Percentiles rank a stretch among this genome's conserved stretches.
phyloP scores from a whole-genome alignment of 164 flowering plant genomes.

The Platanus orientalis region DNA sequence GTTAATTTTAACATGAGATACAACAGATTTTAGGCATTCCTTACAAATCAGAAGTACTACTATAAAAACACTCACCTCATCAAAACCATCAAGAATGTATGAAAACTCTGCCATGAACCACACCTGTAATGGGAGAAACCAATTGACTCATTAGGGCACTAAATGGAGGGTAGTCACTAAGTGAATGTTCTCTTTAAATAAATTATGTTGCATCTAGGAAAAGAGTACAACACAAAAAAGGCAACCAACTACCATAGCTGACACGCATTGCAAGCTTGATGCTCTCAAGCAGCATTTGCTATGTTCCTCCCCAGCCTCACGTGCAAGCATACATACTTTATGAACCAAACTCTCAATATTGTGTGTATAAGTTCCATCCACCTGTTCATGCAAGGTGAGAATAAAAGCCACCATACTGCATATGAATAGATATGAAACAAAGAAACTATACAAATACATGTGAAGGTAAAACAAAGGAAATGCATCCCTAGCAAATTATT shows the following conservation, averaged over 20 bases:
- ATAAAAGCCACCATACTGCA: neutral
- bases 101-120: constrained; percentile 90
- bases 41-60: too few relatives aligned
- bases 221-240: neutral
- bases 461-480: neutral
- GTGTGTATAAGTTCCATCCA: constrained; percentile 68
- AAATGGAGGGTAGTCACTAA: neutral
- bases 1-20: too few relatives aligned
- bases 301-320: constrained; percentile 46
- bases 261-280: constrained; percentile 84
- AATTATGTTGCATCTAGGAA: neutral
- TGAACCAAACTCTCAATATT: constrained; percentile 68
- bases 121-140: constrained; percentile 41
- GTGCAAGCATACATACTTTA: constrained; percentile 63
- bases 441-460: neutral
- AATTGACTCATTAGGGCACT: neutral
- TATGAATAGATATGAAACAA: neutral
- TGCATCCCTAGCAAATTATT: neutral
- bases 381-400: constrained; percentile 36
- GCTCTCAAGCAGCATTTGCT: constrained; percentile 55
- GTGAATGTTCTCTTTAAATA: neutral
- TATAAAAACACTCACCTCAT: constrained; percentile 51
- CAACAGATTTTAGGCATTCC: too few relatives aligned
- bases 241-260: constrained; percentile 67
- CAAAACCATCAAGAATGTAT: constrained; percentile 59